These are phyloP conservation scores for Cladosporium sphaerospermum DNA, from an alignment of 2,329 filamentous ascomycete genomes.

Conservation along the genomic window DNA sequence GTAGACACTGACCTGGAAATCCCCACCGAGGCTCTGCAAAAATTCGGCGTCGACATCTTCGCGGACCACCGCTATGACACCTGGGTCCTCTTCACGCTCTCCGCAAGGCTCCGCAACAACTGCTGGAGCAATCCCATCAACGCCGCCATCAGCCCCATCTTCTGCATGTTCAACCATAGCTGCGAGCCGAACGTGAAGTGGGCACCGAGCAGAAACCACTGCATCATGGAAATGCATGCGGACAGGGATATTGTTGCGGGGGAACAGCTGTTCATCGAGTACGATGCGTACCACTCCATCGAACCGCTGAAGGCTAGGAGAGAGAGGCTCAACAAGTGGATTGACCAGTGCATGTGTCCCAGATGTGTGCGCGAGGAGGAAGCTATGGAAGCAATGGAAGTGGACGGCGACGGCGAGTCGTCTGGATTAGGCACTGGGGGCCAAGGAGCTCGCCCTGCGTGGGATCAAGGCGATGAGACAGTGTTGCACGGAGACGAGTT, in stretches of 20 bases:
- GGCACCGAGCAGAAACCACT: conserved; percentile 37
- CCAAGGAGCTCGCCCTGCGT: too few species aligned
- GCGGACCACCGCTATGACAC: conserved; percentile 55
- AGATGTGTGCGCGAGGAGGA: conserved; percentile 23
- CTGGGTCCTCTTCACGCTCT: conserved; percentile 81
- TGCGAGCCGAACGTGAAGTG: conserved; percentile 88
- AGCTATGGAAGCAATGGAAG: too few species aligned
- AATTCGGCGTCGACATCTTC: conserved; percentile 74
- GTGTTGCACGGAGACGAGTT: too few species aligned
- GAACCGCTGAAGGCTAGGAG: conserved; percentile 16
- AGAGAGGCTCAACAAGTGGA: conserved; percentile 19
- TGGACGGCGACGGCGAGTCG: too few species aligned
- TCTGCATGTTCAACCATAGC: conserved; percentile 92
- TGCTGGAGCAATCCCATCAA: conserved; percentile 56
- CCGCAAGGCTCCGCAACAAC: conserved; percentile 85
- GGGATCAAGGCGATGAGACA: too few species aligned
- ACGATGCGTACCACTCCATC: conserved; percentile 21
- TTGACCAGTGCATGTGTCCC: conserved; percentile 24
- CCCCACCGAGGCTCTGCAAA: conserved; percentile 67
- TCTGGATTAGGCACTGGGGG: too few species aligned
- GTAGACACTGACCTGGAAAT: conserved; percentile 65
- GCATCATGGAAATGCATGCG: conserved; percentile 16
- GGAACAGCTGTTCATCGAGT: conserved; percentile 28
- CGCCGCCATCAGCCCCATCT: conserved; percentile 66
- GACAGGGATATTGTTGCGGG: conserved; percentile 15